Conservation (phyloP, 164 flowering plant species). For the Nymphaea thermarum region DNA sequence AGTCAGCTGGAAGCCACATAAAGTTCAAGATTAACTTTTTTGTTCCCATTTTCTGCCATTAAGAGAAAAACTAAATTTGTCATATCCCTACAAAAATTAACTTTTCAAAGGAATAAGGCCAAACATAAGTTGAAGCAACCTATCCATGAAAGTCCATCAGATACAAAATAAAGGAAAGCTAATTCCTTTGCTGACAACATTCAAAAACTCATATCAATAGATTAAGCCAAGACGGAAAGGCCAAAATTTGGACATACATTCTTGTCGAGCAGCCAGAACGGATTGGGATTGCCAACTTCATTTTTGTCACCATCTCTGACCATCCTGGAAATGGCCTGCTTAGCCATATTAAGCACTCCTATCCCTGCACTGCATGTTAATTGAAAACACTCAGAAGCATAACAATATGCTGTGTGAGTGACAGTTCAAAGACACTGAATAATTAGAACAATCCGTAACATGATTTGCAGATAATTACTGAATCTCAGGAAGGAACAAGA, state of each 20-base stretch:
- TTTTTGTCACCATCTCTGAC: constrained; percentile 28
- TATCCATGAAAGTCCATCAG: neutral
- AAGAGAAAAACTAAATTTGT: no score
- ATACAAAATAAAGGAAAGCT: neutral
- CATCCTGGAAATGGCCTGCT: constrained; percentile 69
- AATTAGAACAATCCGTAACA: constrained; percentile 2
- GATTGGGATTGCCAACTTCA: constrained; percentile 20
- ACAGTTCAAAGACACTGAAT: neutral
- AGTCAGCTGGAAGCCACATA: no score
- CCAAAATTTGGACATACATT: constrained; percentile 30
- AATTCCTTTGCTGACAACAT: neutral
- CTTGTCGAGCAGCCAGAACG: constrained; percentile 82
- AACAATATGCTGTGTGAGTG: neutral
- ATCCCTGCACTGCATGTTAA: constrained; percentile 88
- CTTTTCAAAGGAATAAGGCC: no score
- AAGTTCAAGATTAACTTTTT: no score
- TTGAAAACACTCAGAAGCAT: constrained; percentile 7
- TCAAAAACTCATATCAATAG: no score
- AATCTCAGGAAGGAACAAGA: neutral
- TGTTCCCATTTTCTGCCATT: no score
- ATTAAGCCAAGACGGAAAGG: neutral
- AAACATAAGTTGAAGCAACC: no score
- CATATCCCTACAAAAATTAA: no score
- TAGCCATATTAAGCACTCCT: constrained; percentile 81
- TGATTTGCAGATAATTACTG: neutral